Evolutionary conservation across 2,329 filamentous ascomycete genomes (phyloP), one percentile per base, ranked within the genome.

Genomic region (Podosphaera leucotricha): DNA sequence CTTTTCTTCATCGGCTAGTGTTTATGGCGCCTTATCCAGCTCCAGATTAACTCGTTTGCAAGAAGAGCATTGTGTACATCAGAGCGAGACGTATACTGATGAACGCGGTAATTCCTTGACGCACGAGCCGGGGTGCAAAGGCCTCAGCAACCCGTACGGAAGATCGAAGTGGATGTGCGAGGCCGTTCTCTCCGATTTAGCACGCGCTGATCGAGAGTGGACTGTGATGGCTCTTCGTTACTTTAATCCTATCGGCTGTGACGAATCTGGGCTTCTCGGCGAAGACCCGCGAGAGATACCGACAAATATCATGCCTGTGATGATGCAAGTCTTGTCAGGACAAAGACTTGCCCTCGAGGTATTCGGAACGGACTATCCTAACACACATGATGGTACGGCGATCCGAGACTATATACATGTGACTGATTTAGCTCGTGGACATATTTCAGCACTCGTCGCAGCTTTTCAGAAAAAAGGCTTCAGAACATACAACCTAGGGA

Each of bases 321-420:
- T 79, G 36, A 66, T 72, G 41, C 70, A 72, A 44, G 72, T 76
- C 6, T 63, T 77, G 52, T 71, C 66, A 0, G 72, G 74, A 1
- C 59, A 64, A 30, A 64, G 66, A 41, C 53, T 62, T 3, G 62
- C 66, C 38, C 61, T 78, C n/a, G 64, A 70, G 42, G 67, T 79
- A 44, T 79, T 74, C 49, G 75, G 75, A 6, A 66, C 64, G 2
- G 72, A 80, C 56, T 80, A 74, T 67, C 41, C 41, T 8, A 65
- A 74, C 45, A 79, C 75, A 0, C 61, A 64, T 3, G 75, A 80
- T 51, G 75, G 75, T 15, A 78, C 75, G 0, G 72, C 73, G 1
- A 66, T 79, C 36, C 69, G 75, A 37, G 75, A 80, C 56, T 80
- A 76, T 53, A 76, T 79, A 49, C 75, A 79, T 50, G 75, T 78